Evolutionary conservation across 2,329 filamentous ascomycete species (phyloP), one percentile per base, ranked within the genome.

Genomic region (Aspergillus sp.): DNA sequence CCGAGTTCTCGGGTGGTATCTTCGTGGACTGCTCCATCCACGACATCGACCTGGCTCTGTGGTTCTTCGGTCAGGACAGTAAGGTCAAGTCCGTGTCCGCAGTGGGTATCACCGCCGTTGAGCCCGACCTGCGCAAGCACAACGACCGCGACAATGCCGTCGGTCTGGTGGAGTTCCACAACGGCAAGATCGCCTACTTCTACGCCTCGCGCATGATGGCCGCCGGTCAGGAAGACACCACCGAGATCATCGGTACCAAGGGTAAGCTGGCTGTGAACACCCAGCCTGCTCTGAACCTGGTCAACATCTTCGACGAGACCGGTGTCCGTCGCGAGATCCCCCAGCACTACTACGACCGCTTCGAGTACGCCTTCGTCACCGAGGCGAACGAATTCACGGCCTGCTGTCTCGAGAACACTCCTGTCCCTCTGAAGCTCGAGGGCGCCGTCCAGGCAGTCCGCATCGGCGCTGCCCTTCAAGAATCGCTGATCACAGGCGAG

Each of bases 11-110:
- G 1, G 88, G 88, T 36, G 87, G 87, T 21, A 88, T 90, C 70
- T 90, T 90, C 66, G 88, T 90, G 59, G 88, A 90, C 77, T 88
- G 85, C 76, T 86, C 84, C 54, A 86, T 90, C 68, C 88, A 90
- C 77, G 88, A 90, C 67, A 90, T 90, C 66, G 86, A 88, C 63
- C 80, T 89, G 2, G 80, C 85, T 0, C 77, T 88, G 2, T 88
- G 86, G 85, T 88, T 84, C 77, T 86, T 88, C 68, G 84, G 84
- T 8, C 74, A 82, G 50, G 79, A 83, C 50, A 78, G 76, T 42
- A 72, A 78, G 13, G 79, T 86, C 63, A 88, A 87, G 73, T 82
- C 78, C 51, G 83, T 86, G 8, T 78, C 79, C 0, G 84, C 84
- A 0, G 74, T 83, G 2, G 86, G 86, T 8, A 83, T 86, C 64